Conservation (phyloP, 2,329 filamentous ascomycete genomes). For the Geosmithia putterillii region DNA sequence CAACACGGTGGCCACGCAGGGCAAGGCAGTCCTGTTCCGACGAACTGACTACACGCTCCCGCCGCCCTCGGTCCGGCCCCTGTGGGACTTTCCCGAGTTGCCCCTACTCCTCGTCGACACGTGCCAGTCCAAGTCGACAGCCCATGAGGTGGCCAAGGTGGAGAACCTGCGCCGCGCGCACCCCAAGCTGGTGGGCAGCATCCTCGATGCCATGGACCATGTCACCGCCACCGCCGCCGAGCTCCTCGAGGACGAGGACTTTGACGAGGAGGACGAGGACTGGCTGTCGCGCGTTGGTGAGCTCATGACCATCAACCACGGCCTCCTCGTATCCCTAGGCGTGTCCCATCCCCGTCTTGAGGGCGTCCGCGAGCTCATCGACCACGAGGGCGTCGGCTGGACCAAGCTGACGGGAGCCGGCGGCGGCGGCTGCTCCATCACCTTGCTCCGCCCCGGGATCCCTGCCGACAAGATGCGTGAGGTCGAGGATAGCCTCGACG, state of each 20-base stretch:
- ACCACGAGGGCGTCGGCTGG: conserved; percentile 85
- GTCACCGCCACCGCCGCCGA: conserved; percentile 45
- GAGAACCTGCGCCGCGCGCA: conserved; percentile 57
- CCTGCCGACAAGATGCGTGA: conserved; percentile 41
- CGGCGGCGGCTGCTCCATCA: conserved; percentile 91
- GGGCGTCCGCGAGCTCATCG: conserved; percentile 79
- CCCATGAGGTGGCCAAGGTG: conserved; percentile 78
- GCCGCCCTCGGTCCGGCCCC: conserved; percentile 56
- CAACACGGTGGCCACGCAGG: conserved; percentile 88
- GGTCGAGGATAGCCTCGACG: conserved; percentile 52
- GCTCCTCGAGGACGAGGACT: conserved; percentile 47
- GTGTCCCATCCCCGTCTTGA: conserved; percentile 92
- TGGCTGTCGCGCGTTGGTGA: conserved; percentile 68
- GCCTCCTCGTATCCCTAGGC: conserved; percentile 77
- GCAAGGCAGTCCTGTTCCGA: conserved; percentile 88
- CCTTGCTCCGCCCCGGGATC: conserved; percentile 61
- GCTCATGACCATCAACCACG: conserved; percentile 88
- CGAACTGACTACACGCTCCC: conserved; percentile 66
- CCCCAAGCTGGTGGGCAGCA: conserved; percentile 64
- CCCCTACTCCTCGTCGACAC: conserved; percentile 87
- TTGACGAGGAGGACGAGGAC: conserved; percentile 51
- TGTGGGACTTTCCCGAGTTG: conserved; percentile 85
- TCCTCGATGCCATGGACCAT: conserved; percentile 76
- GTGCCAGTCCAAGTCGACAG: conserved; percentile 74
- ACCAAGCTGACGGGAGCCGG: conserved; percentile 95